Percentiles rank a stretch among this genome's conserved stretches.
phyloP scores from a whole-genome alignment of 495 filamentous ascomycete species.

The Aspergillus funiculosus region DNA sequence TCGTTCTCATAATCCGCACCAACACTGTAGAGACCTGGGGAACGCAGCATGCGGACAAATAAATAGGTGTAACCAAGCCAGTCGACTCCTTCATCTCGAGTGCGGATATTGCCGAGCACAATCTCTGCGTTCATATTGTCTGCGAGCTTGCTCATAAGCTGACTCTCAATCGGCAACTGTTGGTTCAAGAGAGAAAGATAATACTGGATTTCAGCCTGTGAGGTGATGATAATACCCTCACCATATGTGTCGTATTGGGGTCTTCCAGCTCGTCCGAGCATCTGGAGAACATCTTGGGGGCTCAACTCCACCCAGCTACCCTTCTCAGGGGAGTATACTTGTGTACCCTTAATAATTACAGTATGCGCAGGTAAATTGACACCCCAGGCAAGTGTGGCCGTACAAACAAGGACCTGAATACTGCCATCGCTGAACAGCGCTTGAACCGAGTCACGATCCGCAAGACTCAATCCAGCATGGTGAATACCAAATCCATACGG shows the following conservation, averaged over 20 bases:
- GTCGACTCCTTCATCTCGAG: conserved; percentile 88
- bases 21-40: conserved; percentile 91
- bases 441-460: conserved; percentile 89
- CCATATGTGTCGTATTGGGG: conserved; percentile 97
- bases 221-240: conserved; percentile 98
- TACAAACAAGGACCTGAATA: conserved; percentile 94
- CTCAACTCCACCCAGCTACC: conserved; percentile 98
- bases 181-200: conserved; percentile 95
- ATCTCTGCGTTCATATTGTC: conserved; percentile 98
- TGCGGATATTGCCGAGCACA: conserved; percentile 91
- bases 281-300: conserved; percentile 96
- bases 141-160: conserved; percentile 85
- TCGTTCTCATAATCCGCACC: conserved; percentile 94
- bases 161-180: conserved; percentile 95
- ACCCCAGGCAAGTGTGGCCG: conserved; percentile 93
- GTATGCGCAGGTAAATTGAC: conserved; percentile 93
- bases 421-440: conserved; percentile 86
- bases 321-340: conserved; percentile 97
- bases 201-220: conserved; percentile 89
- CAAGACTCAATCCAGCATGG: conserved; percentile 91
- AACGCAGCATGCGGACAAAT: conserved; percentile 95
- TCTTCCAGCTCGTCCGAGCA: conserved; percentile 94
- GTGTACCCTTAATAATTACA: conserved; percentile 95
- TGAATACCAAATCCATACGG: conserved; percentile 98
- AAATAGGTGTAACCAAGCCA: conserved; percentile 99